These are phyloP conservation scores for Kluyveromyces starmeri DNA, from an alignment of 805 yeast genomes.

Conservation along the genomic window DNA sequence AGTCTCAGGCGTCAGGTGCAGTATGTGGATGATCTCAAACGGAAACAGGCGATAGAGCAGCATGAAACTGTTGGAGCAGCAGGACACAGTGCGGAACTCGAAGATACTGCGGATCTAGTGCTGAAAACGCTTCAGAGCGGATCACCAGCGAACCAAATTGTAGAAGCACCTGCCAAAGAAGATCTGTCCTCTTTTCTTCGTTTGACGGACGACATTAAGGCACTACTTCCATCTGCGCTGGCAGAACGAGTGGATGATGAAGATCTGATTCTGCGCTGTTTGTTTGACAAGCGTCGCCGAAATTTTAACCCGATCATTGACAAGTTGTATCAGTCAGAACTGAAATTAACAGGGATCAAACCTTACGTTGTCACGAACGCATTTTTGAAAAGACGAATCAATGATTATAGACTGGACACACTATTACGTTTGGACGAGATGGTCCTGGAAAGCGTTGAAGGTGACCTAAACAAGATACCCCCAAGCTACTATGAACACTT, in stretches of 20 bases:
- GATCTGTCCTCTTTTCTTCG: slow-evolving; percentile 12
- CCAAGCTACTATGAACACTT: slow-evolving; percentile 17
- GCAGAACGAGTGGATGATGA: slow-evolving; percentile 18
- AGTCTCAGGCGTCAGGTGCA: slow-evolving; percentile 15
- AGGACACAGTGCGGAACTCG: not conserved
- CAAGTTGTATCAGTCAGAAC: slow-evolving; percentile 10
- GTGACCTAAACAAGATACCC: slow-evolving; percentile 10
- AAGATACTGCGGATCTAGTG: slow-evolving; percentile 5
- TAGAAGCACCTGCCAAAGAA: not conserved
- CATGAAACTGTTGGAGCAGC: not conserved
- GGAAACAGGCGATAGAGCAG: slow-evolving; percentile 6
- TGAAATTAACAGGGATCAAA: slow-evolving; percentile 10
- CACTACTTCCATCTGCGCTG: slow-evolving; percentile 16
- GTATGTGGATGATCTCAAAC: slow-evolving; percentile 9
- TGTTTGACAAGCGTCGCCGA: slow-evolving; percentile 16
- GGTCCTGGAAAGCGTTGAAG: slow-evolving; percentile 13
- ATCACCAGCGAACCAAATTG: not conserved
- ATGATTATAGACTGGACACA: slow-evolving; percentile 17
- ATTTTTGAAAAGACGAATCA: slow-evolving; percentile 7
- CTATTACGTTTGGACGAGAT: slow-evolving; percentile 21
- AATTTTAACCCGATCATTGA: slow-evolving; percentile 24
- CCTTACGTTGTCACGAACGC: slow-evolving; percentile 4
- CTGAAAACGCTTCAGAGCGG: not conserved
- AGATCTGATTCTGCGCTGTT: slow-evolving; percentile 14
- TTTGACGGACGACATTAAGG: slow-evolving; percentile 5